A percentile compares a stretch with the other conserved stretches of the same genome.
phyloP scores from a whole-genome alignment of 2,329 filamentous ascomycete species.

The Aspergillus brasiliensis region DNA sequence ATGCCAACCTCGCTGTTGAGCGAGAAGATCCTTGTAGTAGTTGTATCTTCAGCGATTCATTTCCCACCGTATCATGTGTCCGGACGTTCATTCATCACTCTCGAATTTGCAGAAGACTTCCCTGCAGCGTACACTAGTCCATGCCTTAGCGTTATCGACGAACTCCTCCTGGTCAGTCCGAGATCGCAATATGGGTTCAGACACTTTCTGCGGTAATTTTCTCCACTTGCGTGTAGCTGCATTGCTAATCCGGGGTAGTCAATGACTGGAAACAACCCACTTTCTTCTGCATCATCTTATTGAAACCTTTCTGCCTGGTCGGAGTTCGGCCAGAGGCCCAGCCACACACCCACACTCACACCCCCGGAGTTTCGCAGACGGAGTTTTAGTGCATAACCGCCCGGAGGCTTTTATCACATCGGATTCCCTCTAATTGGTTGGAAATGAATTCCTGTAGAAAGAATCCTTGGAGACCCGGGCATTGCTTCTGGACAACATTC shows the following conservation, averaged over 20 bases:
- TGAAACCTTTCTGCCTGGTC: background rate
- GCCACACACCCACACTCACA: background rate
- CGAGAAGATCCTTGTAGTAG: background rate
- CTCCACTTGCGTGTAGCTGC: background rate
- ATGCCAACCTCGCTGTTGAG: slow-evolving; percentile 9
- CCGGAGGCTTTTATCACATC: background rate
- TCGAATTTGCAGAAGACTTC: no score
- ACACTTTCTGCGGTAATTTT: background rate
- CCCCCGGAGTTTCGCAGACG: slow-evolving; percentile 22
- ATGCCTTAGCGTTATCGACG: background rate
- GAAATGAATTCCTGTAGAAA: background rate
- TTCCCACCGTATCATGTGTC: background rate
- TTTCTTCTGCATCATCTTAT: background rate
- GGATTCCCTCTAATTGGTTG: no score
- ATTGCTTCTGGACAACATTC: background rate
- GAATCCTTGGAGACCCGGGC: no score
- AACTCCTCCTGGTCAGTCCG: background rate
- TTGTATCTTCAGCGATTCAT: background rate
- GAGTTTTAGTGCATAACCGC: slow-evolving; percentile 16
- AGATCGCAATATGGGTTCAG: background rate
- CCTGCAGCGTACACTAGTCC: background rate
- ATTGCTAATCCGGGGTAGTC: background rate
- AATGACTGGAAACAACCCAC: background rate
- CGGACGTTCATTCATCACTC: background rate
- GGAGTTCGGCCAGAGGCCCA: background rate